Base-by-base conservation (phyloP, 768 basidiomycete species). In the Auriscalpium vulgare region DNA sequence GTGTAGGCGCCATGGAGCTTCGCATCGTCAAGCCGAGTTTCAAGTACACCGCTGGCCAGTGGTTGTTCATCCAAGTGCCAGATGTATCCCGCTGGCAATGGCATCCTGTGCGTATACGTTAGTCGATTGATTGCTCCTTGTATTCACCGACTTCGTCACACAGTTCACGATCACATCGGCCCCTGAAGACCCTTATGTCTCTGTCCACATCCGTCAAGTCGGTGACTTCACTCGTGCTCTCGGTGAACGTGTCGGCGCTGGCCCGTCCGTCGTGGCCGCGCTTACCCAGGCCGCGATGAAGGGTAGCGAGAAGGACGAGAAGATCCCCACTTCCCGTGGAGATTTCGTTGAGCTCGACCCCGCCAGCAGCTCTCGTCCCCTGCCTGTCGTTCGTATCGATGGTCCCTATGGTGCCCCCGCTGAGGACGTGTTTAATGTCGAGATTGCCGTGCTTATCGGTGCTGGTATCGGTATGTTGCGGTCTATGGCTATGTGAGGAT, bases 131-230 rank as follows among this genome's bases (percentile, higher is more conserved):
- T 9, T 40, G 21, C 8, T 47, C 36, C 47, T 10, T 21, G 43
- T 38, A 47, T 61, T 50, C 19, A 8, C 29, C 5, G 29, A 7
- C 29, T 29, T 49, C 23, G 40, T 49, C 19, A 44, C 43, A 16
- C 64, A 93, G 88, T 95, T 95, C 72, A 94, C 92, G 40, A 95
- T 95, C 73, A 93, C 92, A 0, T 95, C 92, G 40, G 91, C 94
- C 13, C 94, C 94, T 3, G 91, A 94, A 63, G 95, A 97, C 65
- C 88, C 92, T 2, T 95, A 91, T 67, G 81, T 97, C 47, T 92
- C 91, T 23, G 70, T 95, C 52, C 94, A 97, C 69, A 87, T 97
- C 64, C 89, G 92, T 68, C 93, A 95, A 75, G 92, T 90, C 47
- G 93, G 93, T 58, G 91, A 94, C 70, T 92, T 81, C 74, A 93